phyloP scores from a whole-genome alignment of 108 stramenopile species.

The Cyclostephanos tholiformis region DNA sequence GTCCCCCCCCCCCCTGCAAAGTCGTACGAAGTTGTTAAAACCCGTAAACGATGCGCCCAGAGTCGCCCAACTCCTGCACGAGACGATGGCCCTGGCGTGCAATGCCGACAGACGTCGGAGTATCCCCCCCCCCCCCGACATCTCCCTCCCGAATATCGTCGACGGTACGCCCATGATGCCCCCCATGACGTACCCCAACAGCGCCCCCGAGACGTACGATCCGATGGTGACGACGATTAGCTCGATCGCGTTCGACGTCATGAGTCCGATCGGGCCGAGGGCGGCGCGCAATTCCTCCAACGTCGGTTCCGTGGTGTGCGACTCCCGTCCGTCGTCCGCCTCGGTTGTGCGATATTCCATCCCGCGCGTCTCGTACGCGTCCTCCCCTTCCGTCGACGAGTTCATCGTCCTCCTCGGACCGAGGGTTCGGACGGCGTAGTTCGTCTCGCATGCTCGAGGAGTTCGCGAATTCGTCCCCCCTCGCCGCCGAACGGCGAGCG shows the following conservation, averaged over 20 bases:
- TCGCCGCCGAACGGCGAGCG: not conserved
- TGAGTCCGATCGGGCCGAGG: conserved; percentile 60
- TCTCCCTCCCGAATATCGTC: conserved; percentile 32
- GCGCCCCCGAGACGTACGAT: conserved; percentile 64
- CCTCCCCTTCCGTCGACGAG: no score
- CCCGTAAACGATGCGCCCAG: conserved; percentile 73
- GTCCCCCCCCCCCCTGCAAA: conserved; percentile 57
- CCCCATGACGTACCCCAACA: conserved; percentile 64
- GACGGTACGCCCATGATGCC: conserved; percentile 56
- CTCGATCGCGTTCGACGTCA: conserved; percentile 65
- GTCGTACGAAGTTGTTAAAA: conserved; percentile 51
- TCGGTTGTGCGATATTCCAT: no score
- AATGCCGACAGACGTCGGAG: conserved; percentile 41
- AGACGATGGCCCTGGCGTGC: conserved; percentile 56
- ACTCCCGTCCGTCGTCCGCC: no score
- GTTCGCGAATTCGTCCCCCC: not conserved
- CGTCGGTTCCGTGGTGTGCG: not conserved
- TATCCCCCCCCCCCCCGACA: not conserved
- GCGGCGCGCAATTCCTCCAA: conserved; percentile 47
- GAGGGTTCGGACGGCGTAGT: not conserved
- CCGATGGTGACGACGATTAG: conserved; percentile 53
- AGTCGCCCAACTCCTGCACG: conserved; percentile 61
- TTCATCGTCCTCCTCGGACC: not conserved
- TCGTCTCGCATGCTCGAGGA: not conserved
- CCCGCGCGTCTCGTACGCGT: no score